phyloP scores from a whole-genome alignment of 2,329 filamentous ascomycete genomes.

The Aspergillus flavus region DNA sequence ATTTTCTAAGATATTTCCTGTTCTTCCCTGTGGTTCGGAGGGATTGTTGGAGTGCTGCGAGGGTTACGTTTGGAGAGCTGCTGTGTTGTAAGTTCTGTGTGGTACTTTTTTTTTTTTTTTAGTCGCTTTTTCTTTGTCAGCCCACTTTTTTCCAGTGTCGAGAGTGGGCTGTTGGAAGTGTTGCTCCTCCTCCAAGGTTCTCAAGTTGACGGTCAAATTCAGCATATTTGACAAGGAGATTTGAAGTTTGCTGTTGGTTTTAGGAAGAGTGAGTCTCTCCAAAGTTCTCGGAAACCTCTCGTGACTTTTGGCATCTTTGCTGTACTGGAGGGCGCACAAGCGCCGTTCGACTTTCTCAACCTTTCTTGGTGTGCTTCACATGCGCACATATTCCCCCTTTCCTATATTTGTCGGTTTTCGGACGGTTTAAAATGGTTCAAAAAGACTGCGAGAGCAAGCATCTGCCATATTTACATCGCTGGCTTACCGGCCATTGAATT shows the following conservation, averaged over 20 bases:
- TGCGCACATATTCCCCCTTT: neutral
- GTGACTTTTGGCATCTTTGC: constrained; percentile 11
- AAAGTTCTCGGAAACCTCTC: constrained; percentile 13
- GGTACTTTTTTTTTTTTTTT: constrained; percentile 14
- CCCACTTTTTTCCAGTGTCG: constrained; percentile 17
- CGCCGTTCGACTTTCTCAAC: neutral
- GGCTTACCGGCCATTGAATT: neutral
- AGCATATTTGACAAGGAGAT: constrained; percentile 28
- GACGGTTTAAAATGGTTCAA: neutral
- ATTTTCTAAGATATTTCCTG: constrained; percentile 1
- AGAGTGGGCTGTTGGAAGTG: constrained; percentile 34
- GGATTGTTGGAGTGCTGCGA: constrained; percentile 28
- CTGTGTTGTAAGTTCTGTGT: constrained; percentile 17
- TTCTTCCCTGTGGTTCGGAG: constrained; percentile 24
- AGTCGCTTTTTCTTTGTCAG: constrained; percentile 14
- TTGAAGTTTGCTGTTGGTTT: constrained; percentile 26
- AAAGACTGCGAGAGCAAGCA: neutral
- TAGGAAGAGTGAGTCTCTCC: constrained; percentile 33
- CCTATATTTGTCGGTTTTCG: neutral
- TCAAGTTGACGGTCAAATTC: constrained; percentile 24
- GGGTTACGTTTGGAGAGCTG: constrained; percentile 19
- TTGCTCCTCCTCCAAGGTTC: constrained; percentile 35
- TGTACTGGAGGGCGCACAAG: neutral
- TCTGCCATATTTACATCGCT: neutral
- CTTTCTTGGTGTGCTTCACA: neutral